Evolutionary conservation across 2,329 filamentous ascomycete genomes (phyloP).

Genomic region (Calonectria fujianensis): DNA sequence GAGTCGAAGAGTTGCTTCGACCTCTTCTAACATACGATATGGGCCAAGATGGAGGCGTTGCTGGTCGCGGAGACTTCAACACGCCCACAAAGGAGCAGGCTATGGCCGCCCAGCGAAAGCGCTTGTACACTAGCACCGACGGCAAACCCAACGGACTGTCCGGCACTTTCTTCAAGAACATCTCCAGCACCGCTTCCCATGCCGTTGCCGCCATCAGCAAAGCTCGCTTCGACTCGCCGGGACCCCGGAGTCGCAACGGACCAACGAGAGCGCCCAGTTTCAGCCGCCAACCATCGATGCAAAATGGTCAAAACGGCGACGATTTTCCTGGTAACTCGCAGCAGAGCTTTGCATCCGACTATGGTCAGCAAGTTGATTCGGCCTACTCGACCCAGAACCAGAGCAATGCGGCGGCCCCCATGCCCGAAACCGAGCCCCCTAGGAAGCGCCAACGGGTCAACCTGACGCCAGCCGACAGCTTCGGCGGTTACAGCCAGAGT

Average conservation of each 20-base stretch:
- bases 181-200: slow-evolving; percentile 93
- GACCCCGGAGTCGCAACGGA: slow-evolving; percentile 78
- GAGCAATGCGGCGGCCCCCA: slow-evolving; percentile 60
- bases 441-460: slow-evolving; percentile 82
- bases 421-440: slow-evolving; percentile 81
- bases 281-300: slow-evolving; percentile 82
- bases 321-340: slow-evolving; percentile 85
- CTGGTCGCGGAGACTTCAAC: slow-evolving; percentile 86
- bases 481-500: slow-evolving; percentile 71
- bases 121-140: slow-evolving; percentile 87
- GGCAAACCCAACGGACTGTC: slow-evolving; percentile 79
- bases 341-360: slow-evolving; percentile 87
- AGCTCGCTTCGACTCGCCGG: slow-evolving; percentile 92
- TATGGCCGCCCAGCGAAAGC: slow-evolving; percentile 95
- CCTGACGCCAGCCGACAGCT: slow-evolving; percentile 74
- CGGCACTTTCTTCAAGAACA: slow-evolving; percentile 97
- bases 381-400: slow-evolving; percentile 78
- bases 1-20: slow-evolving; percentile 84
- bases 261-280: slow-evolving; percentile 81
- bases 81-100: slow-evolving; percentile 99
- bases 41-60: slow-evolving; percentile 82
- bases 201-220: slow-evolving; percentile 98
- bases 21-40: slow-evolving; percentile 88
- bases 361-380: slow-evolving; percentile 83
- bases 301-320: slow-evolving; percentile 75